phyloP scores from a whole-genome alignment of 805 yeast species.

The Komagataella ulmi region DNA sequence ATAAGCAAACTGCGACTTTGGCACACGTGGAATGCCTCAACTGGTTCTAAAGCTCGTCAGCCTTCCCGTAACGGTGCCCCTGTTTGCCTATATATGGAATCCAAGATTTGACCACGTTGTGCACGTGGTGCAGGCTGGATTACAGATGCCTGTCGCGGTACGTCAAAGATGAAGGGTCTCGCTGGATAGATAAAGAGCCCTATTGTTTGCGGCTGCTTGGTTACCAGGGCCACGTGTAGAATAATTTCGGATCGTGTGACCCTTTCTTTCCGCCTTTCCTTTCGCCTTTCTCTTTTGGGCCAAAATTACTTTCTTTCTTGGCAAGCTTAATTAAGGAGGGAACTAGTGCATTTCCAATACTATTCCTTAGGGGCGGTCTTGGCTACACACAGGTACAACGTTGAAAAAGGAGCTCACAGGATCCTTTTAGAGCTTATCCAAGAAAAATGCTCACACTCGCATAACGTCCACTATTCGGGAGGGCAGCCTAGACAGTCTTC shows the following conservation, averaged over 20 bases:
- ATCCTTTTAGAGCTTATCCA: neutral
- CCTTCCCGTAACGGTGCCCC: neutral
- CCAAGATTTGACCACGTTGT: neutral
- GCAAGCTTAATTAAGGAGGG: neutral
- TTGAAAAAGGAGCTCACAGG: neutral
- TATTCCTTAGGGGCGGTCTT: neutral
- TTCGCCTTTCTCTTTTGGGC: neutral
- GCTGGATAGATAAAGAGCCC: neutral
- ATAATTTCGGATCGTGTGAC: neutral
- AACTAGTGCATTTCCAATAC: neutral
- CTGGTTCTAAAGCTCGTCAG: neutral
- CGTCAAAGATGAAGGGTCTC: neutral
- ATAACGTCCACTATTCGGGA: neutral
- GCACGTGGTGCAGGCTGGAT: neutral
- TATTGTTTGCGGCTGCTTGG: too few relatives aligned
- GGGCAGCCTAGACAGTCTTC: too few relatives aligned
- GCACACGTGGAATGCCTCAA: neutral
- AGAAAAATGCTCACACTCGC: neutral
- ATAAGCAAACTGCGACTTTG: neutral
- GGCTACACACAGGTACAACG: neutral
- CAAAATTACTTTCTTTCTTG: neutral
- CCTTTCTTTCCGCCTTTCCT: neutral
- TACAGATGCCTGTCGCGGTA: neutral
- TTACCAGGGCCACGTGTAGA: neutral
- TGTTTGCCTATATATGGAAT: neutral